Evolutionary conservation across 768 basidiomycete species (phyloP).

Genomic region (Leccinum truebloodii): DNA sequence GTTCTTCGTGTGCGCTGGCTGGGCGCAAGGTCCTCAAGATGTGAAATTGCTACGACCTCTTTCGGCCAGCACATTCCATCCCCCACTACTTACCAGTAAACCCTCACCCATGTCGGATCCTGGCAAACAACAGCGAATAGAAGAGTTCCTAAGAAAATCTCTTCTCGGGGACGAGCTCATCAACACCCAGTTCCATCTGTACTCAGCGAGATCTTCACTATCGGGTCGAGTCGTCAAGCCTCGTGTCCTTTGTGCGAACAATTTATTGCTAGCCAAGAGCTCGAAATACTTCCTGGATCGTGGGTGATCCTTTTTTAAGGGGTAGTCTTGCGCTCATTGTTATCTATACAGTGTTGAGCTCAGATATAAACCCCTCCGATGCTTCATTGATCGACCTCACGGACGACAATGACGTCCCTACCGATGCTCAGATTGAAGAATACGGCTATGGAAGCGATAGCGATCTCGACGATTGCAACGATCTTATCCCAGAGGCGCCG

Average conservation of each 20-base stretch:
- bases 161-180: slow-evolving; percentile 30
- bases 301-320: slow-evolving; percentile 9
- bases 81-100: too few species aligned
- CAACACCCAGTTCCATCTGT: slow-evolving; percentile 35
- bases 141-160: slow-evolving; percentile 27
- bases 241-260: slow-evolving; percentile 30
- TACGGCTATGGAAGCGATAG: slow-evolving; percentile 38
- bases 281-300: slow-evolving; percentile 31
- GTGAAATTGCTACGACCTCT: not conserved
- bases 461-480: slow-evolving; percentile 34
- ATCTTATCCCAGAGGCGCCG: not conserved
- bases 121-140: slow-evolving; percentile 13
- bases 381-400: slow-evolving; percentile 17
- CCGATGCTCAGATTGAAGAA: slow-evolving; percentile 13
- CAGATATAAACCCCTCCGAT: slow-evolving; percentile 12
- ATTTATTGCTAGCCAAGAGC: slow-evolving; percentile 25
- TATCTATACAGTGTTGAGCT: slow-evolving; percentile 16
- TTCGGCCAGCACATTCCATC: not conserved
- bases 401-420: slow-evolving; percentile 12
- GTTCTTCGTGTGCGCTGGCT: not conserved
- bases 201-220: slow-evolving; percentile 19
- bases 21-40: not conserved
- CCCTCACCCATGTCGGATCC: slow-evolving; percentile 13
- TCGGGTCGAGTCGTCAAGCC: slow-evolving; percentile 18
- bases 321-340: not conserved